Evolutionary conservation across 352 stramenopile species (phyloP).

Genomic region (Globisporangium cystogenes): DNA sequence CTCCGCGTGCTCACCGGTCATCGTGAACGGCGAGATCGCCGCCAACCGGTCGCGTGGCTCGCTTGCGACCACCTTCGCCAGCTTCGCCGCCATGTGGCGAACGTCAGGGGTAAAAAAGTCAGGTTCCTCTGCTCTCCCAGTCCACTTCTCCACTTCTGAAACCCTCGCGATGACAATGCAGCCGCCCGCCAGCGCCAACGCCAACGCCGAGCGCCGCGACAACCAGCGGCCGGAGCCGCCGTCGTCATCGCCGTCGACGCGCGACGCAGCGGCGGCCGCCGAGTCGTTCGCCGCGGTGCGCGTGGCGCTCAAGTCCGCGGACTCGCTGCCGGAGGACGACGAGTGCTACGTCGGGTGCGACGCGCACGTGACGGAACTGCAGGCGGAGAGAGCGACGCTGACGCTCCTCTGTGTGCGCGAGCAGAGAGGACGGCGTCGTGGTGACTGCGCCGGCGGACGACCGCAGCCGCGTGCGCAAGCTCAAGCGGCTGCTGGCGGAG

Average conservation of each 20-base stretch:
- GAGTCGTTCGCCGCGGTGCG: background rate
- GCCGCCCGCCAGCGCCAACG: background rate
- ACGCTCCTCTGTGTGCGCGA: background rate
- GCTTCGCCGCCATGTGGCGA: no score
- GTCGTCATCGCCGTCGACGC: background rate
- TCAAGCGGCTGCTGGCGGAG: conserved; percentile 37
- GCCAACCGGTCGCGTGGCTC: no score
- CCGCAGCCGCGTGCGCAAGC: conserved; percentile 35
- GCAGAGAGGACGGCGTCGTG: conserved; percentile 60
- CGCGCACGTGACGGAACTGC: no score
- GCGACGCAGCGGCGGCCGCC: background rate
- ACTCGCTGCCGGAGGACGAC: conserved; percentile 37
- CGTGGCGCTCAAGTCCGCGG: conserved; percentile 23
- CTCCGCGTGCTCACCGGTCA: no score
- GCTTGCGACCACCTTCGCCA: no score
- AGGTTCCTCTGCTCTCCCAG: no score
- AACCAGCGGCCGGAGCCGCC: background rate
- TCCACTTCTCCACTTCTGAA: no score
- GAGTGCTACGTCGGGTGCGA: conserved; percentile 64
- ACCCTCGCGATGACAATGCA: background rate
- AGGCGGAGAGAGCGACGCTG: no score
- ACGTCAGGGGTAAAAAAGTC: no score
- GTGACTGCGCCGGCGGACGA: conserved; percentile 37
- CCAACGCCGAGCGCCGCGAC: no score
- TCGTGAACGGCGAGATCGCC: no score